These are phyloP conservation scores for Crataegus laevigata DNA, from an alignment of 306 rosid genomes.

Conservation along the genomic window DNA sequence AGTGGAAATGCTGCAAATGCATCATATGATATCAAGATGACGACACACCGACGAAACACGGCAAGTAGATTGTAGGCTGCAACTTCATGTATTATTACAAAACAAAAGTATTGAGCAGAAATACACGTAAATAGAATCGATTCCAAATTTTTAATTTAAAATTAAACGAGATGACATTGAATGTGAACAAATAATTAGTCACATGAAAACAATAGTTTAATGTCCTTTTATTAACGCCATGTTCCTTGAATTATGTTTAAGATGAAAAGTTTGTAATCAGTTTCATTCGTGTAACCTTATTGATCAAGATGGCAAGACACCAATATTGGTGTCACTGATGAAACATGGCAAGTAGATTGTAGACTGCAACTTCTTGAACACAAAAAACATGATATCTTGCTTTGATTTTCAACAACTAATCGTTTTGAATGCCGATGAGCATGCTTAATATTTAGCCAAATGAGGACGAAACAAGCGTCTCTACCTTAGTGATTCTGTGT, in stretches of 20 bases:
- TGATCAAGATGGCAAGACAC: neutral
- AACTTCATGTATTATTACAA: neutral
- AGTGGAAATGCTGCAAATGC: neutral
- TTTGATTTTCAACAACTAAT: neutral
- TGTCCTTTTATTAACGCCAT: neutral
- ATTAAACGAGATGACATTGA: no score
- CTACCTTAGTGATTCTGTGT: neutral
- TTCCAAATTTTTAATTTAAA: fast-evolving
- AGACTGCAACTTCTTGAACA: neutral
- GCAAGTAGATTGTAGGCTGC: neutral
- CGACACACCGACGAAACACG: neutral
- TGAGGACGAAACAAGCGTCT: neutral
- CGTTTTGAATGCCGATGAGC: neutral
- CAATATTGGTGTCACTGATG: neutral
- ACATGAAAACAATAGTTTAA: no score
- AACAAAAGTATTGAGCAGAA: neutral
- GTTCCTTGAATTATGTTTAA: neutral
- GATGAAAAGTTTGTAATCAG: neutral
- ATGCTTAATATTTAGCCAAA: neutral
- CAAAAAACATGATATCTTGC: neutral
- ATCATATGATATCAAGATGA: neutral
- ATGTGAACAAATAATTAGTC: neutral
- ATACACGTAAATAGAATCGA: neutral
- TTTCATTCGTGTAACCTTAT: no score
- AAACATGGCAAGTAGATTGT: neutral